phyloP scores from a whole-genome alignment of 2,329 filamentous ascomycete species.

The Arachnomyces sp. region DNA sequence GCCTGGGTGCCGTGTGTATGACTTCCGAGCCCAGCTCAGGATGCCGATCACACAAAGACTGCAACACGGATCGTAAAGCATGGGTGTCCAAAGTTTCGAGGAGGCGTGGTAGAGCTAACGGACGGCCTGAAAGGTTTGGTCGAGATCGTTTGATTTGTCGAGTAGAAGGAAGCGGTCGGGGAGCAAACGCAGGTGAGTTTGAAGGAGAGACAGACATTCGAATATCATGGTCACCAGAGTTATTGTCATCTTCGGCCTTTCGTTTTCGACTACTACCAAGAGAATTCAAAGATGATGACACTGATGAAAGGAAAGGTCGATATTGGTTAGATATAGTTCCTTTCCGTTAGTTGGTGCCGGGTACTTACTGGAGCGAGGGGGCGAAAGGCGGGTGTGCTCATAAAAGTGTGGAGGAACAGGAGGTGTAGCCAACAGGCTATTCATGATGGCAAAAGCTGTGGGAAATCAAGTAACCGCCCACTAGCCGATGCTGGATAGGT shows the following conservation, averaged over 20 bases:
- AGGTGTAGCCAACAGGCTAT: slow-evolving; percentile 52
- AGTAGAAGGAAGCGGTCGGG: slow-evolving; percentile 59
- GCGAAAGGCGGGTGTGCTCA: slow-evolving; percentile 52
- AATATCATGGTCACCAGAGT: slow-evolving; percentile 53
- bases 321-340: slow-evolving; percentile 9
- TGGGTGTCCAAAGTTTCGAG: slow-evolving; percentile 86
- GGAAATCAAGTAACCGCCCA: no score
- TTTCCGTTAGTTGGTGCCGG: slow-evolving; percentile 9
- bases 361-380: slow-evolving; percentile 51
- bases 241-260: slow-evolving; percentile 69
- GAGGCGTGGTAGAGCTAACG: slow-evolving; percentile 64
- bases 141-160: slow-evolving; percentile 61
- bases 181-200: slow-evolving; percentile 67
- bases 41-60: slow-evolving; percentile 83
- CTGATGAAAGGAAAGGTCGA: slow-evolving; percentile 15
- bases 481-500: slow-evolving; percentile 21
- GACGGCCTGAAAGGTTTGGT: slow-evolving; percentile 61
- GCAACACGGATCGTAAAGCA: slow-evolving; percentile 77
- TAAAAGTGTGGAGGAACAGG: slow-evolving; percentile 58
- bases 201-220: slow-evolving; percentile 88
- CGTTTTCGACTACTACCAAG: slow-evolving; percentile 58
- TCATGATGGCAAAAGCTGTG: slow-evolving; percentile 43
- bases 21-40: slow-evolving; percentile 81
- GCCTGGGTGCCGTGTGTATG: slow-evolving; percentile 74
- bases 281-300: slow-evolving; percentile 31